Evolutionary conservation across 2,329 filamentous ascomycete genomes (phyloP), one percentile per base, ranked within the genome.

Genomic region (Nigrospora osmanthi): DNA sequence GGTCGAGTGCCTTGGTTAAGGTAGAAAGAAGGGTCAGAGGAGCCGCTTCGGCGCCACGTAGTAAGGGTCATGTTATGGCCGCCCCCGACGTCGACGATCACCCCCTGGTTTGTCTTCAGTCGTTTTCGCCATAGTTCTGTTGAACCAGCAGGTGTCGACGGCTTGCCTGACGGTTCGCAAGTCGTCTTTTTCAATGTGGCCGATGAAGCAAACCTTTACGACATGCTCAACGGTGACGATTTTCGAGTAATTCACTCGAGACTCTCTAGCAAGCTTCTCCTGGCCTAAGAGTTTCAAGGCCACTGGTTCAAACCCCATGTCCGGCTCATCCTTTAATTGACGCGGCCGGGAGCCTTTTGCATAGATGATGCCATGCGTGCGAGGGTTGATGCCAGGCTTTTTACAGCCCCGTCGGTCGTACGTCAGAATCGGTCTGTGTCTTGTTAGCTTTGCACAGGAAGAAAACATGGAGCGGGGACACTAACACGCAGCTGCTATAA

Each of bases 231-330:
- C 64, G 3, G 74, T 76, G 30, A 71, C 66, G 6, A 75, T 61
- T 49, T 80, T 80, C 6, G 73, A 71, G 56, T 80, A 80, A 58
- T 80, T 79, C 51, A 79, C 68, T 6, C 77, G 70, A 12, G 77
- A 81, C 48, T 74, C 69, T 31, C 51, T 64, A 11, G 64, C 63
- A 7, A 80, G 63, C 44, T 60, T 68, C 47, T 80, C 73, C 31
- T 62, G 4, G 19, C 4, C 19, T 7, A 7, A 23, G 4, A 23
- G 4, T 4, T 23, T 7, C 19, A 23, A 7, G 19, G 19, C 19
- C 19, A 23, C 19, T 4, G 19, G 19, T 4, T 4, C 19, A 7
- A 23, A 23, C 19, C 19, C 19, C 19, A 23, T 23, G 7, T 23
- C 7, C 19, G 19, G 19, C 19, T 23, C 19, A 23, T 7, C 19